phyloP scores from a whole-genome alignment of 2,329 filamentous ascomycete genomes.

The Penicillium palitans region DNA sequence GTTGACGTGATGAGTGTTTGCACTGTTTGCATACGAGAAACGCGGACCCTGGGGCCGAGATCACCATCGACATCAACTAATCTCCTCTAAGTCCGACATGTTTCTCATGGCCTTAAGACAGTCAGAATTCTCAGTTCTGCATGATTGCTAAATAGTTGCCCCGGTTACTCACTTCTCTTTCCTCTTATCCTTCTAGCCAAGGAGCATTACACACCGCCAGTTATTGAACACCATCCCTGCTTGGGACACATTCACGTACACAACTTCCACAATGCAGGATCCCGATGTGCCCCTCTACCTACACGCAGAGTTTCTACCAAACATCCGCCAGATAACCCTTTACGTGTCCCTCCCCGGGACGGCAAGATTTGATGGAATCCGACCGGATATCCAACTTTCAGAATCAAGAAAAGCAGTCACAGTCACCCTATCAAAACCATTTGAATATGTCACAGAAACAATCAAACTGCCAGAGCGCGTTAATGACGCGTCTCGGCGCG shows the following conservation, averaged over 20 bases:
- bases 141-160: neutral
- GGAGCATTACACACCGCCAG: neutral
- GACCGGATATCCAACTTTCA: conserved; percentile 33
- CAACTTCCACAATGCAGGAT: conserved; percentile 7
- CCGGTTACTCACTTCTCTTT: neutral
- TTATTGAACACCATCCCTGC: neutral
- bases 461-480: conserved; percentile 52
- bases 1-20: conserved; percentile 1
- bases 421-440: conserved; percentile 36
- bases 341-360: conserved; percentile 50
- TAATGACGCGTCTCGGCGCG: conserved; percentile 28
- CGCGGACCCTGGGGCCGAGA: neutral
- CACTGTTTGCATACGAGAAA: conserved; percentile 12
- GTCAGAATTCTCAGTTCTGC: neutral
- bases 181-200: neutral
- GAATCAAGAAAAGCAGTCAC: conserved; percentile 38
- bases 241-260: neutral
- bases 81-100: neutral
- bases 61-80: neutral
- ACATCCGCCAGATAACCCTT: conserved; percentile 61
- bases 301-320: conserved; percentile 61
- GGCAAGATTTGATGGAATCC: conserved; percentile 9
- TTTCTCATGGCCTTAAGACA: neutral
- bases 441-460: conserved; percentile 33
- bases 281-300: conserved; percentile 39